Conservation (phyloP, 345 rosid species). For the Citrus cavaleriei region DNA sequence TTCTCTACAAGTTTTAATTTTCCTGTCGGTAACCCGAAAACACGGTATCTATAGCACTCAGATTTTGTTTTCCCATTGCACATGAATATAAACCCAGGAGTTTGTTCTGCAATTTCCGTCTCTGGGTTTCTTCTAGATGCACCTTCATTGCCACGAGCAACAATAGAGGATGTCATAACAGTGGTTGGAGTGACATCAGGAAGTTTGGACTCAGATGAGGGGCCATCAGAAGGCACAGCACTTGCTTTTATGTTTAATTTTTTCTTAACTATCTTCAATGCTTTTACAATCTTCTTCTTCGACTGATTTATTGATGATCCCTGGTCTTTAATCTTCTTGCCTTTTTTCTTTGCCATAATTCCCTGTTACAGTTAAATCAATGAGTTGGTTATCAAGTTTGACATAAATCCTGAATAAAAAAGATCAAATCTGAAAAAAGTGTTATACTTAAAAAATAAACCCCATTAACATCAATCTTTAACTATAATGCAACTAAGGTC, state of each 20-base stretch:
- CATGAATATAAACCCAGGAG: slow-evolving; percentile 30
- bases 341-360: slow-evolving; percentile 7
- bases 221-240: not conserved
- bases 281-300: not conserved
- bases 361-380: not conserved
- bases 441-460: not conserved
- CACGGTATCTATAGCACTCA: slow-evolving; percentile 29
- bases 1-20: slow-evolving; percentile 19
- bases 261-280: not conserved
- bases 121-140: not conserved
- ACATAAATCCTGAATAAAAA: not conserved
- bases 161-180: not conserved
- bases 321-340: slow-evolving; percentile 14
- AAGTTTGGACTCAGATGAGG: not conserved
- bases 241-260: not conserved
- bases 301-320: not conserved
- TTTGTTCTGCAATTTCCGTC: not conserved
- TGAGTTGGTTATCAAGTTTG: not conserved
- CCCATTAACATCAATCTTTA: not conserved
- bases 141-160: not conserved
- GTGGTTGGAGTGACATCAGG: not conserved
- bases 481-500: not conserved
- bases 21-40: slow-evolving; percentile 29
- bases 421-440: not conserved
- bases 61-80: slow-evolving; percentile 28